Conservation (phyloP, 2,329 filamentous ascomycete species). For the Aspergillus niger region DNA sequence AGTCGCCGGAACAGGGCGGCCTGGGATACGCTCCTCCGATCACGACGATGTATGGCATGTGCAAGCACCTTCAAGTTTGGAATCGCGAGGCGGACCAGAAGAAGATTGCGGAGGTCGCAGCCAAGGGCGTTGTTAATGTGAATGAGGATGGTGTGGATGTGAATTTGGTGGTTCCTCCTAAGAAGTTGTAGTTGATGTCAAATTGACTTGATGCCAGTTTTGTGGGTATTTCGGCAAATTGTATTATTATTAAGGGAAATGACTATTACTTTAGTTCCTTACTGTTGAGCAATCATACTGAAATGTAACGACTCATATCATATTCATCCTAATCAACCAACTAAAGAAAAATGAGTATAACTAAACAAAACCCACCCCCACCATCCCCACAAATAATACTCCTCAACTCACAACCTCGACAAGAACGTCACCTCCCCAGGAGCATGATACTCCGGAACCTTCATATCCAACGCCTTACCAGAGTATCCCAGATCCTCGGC, state of each 20-base stretch:
- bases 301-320: no score
- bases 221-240: neutral
- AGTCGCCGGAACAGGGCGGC: constrained; percentile 30
- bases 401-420: neutral
- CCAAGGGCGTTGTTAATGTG: constrained; percentile 19
- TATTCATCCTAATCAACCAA: no score
- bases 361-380: neutral
- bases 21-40: constrained; percentile 37
- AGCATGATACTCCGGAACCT: constrained; percentile 65
- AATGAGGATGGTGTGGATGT: constrained; percentile 21
- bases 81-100: constrained; percentile 28
- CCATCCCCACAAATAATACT: neutral
- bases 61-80: constrained; percentile 37
- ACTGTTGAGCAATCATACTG: no score
- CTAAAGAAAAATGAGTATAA: neutral
- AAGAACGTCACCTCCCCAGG: constrained; percentile 43
- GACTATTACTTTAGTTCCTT: no score
- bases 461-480: constrained; percentile 74
- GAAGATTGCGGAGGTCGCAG: constrained; percentile 12
- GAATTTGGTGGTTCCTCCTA: constrained; percentile 20
- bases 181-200: constrained; percentile 14
- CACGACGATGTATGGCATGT: constrained; percentile 37
- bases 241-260: no score
- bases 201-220: no score
- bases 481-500: constrained; percentile 75